Evolutionary conservation across 495 filamentous ascomycete genomes (phyloP).

Genomic region (Talaromyces stipitatus): DNA sequence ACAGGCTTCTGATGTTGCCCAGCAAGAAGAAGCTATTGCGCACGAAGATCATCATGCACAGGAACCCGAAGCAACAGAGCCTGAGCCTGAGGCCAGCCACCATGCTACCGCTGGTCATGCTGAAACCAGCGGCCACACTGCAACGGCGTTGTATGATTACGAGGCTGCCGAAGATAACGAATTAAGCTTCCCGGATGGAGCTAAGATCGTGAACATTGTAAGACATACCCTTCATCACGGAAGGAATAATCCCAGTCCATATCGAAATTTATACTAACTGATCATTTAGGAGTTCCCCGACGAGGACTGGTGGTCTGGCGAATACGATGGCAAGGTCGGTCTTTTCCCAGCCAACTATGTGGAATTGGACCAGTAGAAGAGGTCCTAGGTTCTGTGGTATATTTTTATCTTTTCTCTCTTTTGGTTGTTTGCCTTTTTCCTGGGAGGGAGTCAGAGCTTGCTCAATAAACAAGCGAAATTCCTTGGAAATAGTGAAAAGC

Average conservation of each 20-base stretch:
- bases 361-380: conserved; percentile 48
- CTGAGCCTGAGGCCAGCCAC: conserved; percentile 21
- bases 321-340: conserved; percentile 68
- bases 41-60: conserved; percentile 1
- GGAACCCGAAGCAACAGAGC: conserved; percentile 2
- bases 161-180: conserved; percentile 98
- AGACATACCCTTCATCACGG: conserved; percentile 18
- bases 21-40: conserved; percentile 8
- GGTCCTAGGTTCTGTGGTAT: not conserved
- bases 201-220: conserved; percentile 61
- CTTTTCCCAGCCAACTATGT: conserved; percentile 92
- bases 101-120: conserved; percentile 11
- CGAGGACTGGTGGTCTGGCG: conserved; percentile 97
- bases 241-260: not conserved
- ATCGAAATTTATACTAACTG: conserved; percentile 1
- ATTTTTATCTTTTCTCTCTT: not conserved
- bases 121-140: conserved; percentile 47
- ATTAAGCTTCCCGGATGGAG: conserved; percentile 85
- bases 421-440: not conserved
- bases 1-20: conserved; percentile 20
- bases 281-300: conserved; percentile 78
- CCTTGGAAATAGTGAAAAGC: too few relatives aligned
- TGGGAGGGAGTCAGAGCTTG: too few relatives aligned
- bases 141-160: conserved; percentile 89
- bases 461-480: too few relatives aligned